Evolutionary conservation across 1,284 basidiomycete species (phyloP), one percentile per base, ranked within the genome.

Genomic region (Nidula niveotomentosa): DNA sequence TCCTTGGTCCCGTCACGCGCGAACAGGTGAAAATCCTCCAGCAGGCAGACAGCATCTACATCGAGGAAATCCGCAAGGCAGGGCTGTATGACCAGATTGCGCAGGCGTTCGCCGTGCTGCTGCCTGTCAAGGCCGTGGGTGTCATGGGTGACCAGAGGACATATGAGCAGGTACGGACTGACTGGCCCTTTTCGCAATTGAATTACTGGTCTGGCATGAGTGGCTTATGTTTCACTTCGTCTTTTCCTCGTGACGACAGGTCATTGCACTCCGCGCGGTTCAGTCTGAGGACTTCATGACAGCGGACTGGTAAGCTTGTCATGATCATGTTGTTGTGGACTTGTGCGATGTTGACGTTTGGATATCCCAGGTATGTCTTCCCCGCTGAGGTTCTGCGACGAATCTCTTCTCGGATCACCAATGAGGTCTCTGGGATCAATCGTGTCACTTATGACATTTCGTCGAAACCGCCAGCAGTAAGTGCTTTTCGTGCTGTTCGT

Each of bases 101-200:
- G 54, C 97, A 99, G 74, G 97, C 97, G 1, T 99, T 99, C 67
- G 96, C 96, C 2, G 96, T 98, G 1, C 80, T 99, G 1, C 78
- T 99, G n/a, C 96, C 96, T 18, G 96, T 99, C 47, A 90, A 90
- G 63, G 96, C 96, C 2, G 97, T 99, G 45, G 96, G 97, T 60
- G 97, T 99, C 17, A 96, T 97, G 86, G 97, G 97, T 43, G 97
- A 99, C 73, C 86, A 88, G 67, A 83, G 97, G 69, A 99, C 97
- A 10, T 99, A 99, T 67, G 96, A 99, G 67, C 96, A 98, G 80
- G 92, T 89, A 49, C 68, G 80, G 39, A 13, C 13, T 41, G 12
- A 7, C 12, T 6, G 15, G 15, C 39, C 7, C 15, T 41, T 13
- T 33, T n/a, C 45, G 13, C 13, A 15, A n/a, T 47, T 30, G 30